Percentiles rank a stretch among this genome's conserved stretches.
phyloP scores from a whole-genome alignment of 2,329 filamentous ascomycete genomes.

The Clonostachys rosea region DNA sequence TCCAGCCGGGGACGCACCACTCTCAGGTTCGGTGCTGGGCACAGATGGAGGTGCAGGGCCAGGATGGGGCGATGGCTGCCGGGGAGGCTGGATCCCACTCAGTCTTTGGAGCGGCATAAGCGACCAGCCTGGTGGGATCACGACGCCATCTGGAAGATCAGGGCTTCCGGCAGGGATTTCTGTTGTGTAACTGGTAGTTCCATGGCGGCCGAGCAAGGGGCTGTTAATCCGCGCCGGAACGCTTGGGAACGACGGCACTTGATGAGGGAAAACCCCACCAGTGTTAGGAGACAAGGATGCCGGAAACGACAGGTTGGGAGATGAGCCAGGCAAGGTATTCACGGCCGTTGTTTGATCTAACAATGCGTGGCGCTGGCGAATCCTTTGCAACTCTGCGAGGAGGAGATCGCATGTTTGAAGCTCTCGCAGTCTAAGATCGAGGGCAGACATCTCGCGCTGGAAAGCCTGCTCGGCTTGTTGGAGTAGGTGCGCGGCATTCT shows the following conservation, averaged over 20 bases:
- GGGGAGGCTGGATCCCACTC: slow-evolving; percentile 25
- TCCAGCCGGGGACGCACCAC: not conserved
- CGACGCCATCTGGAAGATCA: slow-evolving; percentile 59
- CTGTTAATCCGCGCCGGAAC: slow-evolving; percentile 28
- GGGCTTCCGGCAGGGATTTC: slow-evolving; percentile 56
- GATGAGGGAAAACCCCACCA: not conserved
- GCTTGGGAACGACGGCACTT: slow-evolving; percentile 4
- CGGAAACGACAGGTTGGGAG: not conserved
- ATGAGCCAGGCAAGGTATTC: not conserved
- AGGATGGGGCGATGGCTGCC: slow-evolving; percentile 12
- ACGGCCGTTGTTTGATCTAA: slow-evolving; percentile 12
- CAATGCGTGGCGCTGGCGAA: slow-evolving; percentile 45
- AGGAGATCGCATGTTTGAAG: slow-evolving; percentile 63
- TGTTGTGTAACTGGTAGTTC: slow-evolving; percentile 33
- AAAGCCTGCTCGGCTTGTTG: slow-evolving; percentile 65
- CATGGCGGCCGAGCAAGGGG: slow-evolving; percentile 41
- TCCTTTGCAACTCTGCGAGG: slow-evolving; percentile 60
- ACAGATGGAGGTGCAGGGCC: slow-evolving; percentile 6
- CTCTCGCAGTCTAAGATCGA: slow-evolving; percentile 64
- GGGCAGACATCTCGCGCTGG: slow-evolving; percentile 57
- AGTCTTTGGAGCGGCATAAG: slow-evolving; percentile 56
- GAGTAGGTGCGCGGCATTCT: slow-evolving; percentile 54
- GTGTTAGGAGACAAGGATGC: not conserved
- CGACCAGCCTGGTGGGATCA: slow-evolving; percentile 61
- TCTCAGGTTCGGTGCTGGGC: not conserved